Conservation (phyloP, 768 basidiomycete species). For the Termitomyces sp. region DNA sequence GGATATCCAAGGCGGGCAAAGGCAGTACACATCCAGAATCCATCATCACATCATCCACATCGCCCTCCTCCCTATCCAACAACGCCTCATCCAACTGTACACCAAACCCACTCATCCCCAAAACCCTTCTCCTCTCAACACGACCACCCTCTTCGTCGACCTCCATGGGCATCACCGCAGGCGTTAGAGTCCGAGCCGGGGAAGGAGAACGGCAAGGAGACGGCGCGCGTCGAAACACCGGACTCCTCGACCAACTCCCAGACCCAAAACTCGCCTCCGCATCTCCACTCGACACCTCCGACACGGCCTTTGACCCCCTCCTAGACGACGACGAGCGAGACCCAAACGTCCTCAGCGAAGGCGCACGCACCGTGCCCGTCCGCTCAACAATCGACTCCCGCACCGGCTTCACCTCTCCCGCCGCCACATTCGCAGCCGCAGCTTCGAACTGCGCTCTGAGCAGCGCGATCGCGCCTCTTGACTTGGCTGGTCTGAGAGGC, state of each 20-base stretch:
- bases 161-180: slow-evolving; percentile 2
- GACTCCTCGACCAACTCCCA: slow-evolving; percentile 15
- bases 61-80: slow-evolving; percentile 19
- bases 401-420: too few species aligned
- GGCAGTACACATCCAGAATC: not conserved
- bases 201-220: slow-evolving; percentile 11
- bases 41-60: not conserved
- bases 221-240: slow-evolving; percentile 32
- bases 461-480: slow-evolving; percentile 16
- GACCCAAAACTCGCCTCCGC: slow-evolving; percentile 4
- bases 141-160: slow-evolving; percentile 13
- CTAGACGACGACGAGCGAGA: slow-evolving; percentile 22
- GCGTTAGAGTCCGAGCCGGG: too few species aligned
- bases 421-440: not conserved
- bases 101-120: slow-evolving; percentile 59
- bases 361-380: slow-evolving; percentile 24
- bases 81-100: slow-evolving; percentile 59
- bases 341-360: slow-evolving; percentile 35
- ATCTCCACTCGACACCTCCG: not conserved
- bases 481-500: slow-evolving; percentile 47
- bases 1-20: not conserved
- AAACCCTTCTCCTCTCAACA: slow-evolving; percentile 37
- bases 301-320: slow-evolving; percentile 6
- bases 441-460: slow-evolving; percentile 19
- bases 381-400: not conserved